Evolutionary conservation across 2,329 filamentous ascomycete species (phyloP).

Genomic region (Diaporthe ilicicola): DNA sequence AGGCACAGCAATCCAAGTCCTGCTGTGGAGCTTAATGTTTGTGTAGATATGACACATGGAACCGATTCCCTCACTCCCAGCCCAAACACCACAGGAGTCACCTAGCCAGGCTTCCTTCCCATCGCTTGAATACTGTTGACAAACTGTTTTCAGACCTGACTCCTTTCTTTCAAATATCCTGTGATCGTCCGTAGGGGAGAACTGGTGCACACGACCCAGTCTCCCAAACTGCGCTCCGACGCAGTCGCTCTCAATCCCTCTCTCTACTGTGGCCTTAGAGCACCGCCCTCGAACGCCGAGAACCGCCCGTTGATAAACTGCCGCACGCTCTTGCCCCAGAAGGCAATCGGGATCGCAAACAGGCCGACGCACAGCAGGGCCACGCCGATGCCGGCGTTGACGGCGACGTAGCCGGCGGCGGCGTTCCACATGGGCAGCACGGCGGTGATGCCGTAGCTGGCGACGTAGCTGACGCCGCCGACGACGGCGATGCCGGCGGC

Average conservation of each 20-base stretch:
- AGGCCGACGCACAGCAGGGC: slow-evolving; percentile 35
- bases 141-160: not conserved
- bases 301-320: slow-evolving; percentile 39
- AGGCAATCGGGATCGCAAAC: slow-evolving; percentile 38
- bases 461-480: slow-evolving; percentile 35
- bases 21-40: slow-evolving; percentile 17
- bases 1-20: slow-evolving; percentile 1
- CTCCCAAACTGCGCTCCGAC: not conserved
- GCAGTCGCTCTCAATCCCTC: not conserved
- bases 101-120: slow-evolving; percentile 15
- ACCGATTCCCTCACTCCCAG: not conserved
- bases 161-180: not conserved
- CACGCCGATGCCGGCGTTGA: slow-evolving; percentile 33
- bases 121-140: slow-evolving; percentile 5
- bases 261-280: slow-evolving; percentile 37
- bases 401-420: slow-evolving; percentile 23
- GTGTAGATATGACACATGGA: not conserved
- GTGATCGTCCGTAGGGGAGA: not conserved
- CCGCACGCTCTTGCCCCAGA: slow-evolving; percentile 40
- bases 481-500: slow-evolving; percentile 37
- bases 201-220: not conserved
- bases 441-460: slow-evolving; percentile 34
- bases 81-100: slow-evolving; percentile 15
- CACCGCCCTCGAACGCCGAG: slow-evolving; percentile 37
- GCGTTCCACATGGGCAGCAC: slow-evolving; percentile 32